phyloP scores from a whole-genome alignment of 208 protist genomes.

The Acanthamoeba culbertsoni region DNA sequence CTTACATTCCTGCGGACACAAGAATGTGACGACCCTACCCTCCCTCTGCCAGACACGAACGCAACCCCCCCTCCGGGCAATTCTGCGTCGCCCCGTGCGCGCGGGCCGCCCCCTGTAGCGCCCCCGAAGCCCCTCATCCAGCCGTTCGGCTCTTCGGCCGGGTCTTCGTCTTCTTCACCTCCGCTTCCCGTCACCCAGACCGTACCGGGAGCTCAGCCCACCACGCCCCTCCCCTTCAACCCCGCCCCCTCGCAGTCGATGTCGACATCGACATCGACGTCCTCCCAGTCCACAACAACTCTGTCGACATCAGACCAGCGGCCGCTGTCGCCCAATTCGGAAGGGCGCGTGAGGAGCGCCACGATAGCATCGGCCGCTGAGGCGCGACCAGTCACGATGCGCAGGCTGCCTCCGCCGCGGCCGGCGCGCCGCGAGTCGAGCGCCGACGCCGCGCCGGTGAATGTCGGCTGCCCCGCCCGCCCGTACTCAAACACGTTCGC shows the following conservation, averaged over 20 bases:
- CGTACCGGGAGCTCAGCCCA: too few relatives aligned
- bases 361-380: not conserved
- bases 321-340: not conserved
- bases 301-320: not conserved
- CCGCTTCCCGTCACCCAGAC: not conserved
- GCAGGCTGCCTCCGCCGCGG: not conserved
- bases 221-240: not conserved
- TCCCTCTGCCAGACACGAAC: too few relatives aligned
- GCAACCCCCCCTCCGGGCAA: too few relatives aligned
- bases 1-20: too few relatives aligned
- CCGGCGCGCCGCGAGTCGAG: not conserved
- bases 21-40: too few relatives aligned
- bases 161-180: not conserved
- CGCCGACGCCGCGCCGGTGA: not conserved
- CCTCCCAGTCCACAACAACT: too few relatives aligned
- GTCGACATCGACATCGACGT: not conserved
- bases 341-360: not conserved
- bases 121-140: not conserved
- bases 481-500: not conserved
- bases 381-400: not conserved
- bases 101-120: too few relatives aligned
- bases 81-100: too few relatives aligned
- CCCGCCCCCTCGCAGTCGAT: not conserved
- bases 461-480: not conserved
- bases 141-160: not conserved